Conservation (phyloP, 2,329 filamentous ascomycete species). For the Amesomyces nigricolor region DNA sequence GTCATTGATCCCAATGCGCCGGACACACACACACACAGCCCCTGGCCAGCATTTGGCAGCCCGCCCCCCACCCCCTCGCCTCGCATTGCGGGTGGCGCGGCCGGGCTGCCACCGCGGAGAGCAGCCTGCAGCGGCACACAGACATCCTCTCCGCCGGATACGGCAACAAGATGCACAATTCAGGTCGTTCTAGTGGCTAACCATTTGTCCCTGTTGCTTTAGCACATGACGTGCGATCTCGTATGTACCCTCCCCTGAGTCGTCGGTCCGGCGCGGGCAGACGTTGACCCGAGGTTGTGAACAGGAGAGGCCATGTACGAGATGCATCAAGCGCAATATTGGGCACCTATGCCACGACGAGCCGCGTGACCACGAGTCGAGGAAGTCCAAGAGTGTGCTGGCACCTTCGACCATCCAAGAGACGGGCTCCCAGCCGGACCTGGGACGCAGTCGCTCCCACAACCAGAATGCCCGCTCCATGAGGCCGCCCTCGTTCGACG, state of each 20-base stretch:
- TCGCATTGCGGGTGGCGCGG: constrained; percentile 1
- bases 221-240: constrained; percentile 92
- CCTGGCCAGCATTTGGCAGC: constrained; percentile 23
- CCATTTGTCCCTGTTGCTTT: constrained; percentile 35
- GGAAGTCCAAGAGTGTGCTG: constrained; percentile 67
- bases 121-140: constrained; percentile 18
- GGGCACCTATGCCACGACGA: constrained; percentile 98
- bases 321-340: constrained; percentile 98
- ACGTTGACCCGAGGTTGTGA: constrained; percentile 30
- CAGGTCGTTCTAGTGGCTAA: constrained; percentile 37
- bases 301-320: constrained; percentile 90
- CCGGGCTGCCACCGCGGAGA: constrained; percentile 10
- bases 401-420: constrained; percentile 56
- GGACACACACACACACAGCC: constrained; percentile 10
- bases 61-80: not conserved
- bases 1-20: constrained; percentile 37
- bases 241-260: constrained; percentile 49
- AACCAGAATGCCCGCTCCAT: constrained; percentile 51
- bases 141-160: constrained; percentile 15
- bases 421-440: constrained; percentile 49
- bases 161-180: constrained; percentile 20
- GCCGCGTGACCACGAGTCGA: constrained; percentile 75
- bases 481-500: constrained; percentile 45
- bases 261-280: constrained; percentile 26
- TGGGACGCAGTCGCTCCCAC: constrained; percentile 51